Conservation (phyloP, 2,329 filamentous ascomycete genomes). For the Fusarium begoniae region DNA sequence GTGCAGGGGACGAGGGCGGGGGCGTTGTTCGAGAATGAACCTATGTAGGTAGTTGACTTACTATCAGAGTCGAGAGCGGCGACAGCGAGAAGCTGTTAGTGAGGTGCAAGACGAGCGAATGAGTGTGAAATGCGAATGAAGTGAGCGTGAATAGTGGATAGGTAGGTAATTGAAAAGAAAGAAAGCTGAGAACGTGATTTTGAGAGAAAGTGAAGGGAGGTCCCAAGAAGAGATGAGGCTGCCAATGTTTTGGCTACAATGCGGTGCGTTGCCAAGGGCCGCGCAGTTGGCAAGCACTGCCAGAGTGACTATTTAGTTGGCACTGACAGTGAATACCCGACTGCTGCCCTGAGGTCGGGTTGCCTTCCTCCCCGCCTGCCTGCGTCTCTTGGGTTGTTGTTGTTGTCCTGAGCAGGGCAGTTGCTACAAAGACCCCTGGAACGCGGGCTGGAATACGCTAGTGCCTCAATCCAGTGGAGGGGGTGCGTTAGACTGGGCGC, state of each 20-base stretch:
- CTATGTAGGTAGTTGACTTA: background rate
- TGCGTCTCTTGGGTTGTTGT: background rate
- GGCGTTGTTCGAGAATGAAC: slow-evolving; percentile 1
- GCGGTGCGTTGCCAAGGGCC: slow-evolving; percentile 13
- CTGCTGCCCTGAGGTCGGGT: background rate
- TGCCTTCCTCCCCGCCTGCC: background rate
- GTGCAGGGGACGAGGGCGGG: no score
- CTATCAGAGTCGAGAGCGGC: slow-evolving; percentile 11
- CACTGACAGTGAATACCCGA: background rate
- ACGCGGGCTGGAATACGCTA: slow-evolving; percentile 6
- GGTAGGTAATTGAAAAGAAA: background rate
- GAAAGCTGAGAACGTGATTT: slow-evolving; percentile 15
- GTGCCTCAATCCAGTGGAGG: slow-evolving; percentile 26
- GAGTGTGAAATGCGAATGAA: background rate
- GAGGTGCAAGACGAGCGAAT: background rate
- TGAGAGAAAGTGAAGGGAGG: slow-evolving; percentile 25
- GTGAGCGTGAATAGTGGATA: background rate
- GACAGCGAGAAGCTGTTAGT: slow-evolving; percentile 11
- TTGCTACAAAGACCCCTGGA: slow-evolving; percentile 31
- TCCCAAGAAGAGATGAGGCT: slow-evolving; percentile 39
- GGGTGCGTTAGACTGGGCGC: slow-evolving; percentile 17
- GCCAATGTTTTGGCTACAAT: slow-evolving; percentile 33
- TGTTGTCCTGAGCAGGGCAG: background rate
- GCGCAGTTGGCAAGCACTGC: slow-evolving; percentile 25
- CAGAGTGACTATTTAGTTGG: background rate